Evolutionary conservation across 192 early-diverging fungal genomes (phyloP).

Genomic region (Linnemannia exigua): DNA sequence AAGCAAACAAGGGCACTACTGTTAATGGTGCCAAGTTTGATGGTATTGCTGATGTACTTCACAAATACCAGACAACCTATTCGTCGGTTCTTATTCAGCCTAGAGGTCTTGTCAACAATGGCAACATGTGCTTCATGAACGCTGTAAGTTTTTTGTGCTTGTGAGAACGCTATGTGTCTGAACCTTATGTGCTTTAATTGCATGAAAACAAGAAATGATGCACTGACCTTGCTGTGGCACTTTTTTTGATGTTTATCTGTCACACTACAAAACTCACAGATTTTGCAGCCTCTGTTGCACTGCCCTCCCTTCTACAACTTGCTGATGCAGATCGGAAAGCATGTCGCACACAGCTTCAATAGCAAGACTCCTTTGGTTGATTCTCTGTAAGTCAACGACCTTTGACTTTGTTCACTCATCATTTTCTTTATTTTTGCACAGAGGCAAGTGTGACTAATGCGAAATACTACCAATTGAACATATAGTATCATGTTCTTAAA

Average conservation of each 20-base stretch:
- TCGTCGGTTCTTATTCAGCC: slow-evolving; percentile 72
- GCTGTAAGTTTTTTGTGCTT: slow-evolving; percentile 68
- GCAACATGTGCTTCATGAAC: slow-evolving; percentile 99
- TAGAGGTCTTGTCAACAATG: slow-evolving; percentile 94
- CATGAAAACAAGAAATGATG: not conserved
- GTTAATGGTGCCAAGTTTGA: slow-evolving; percentile 47
- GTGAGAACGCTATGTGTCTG: not conserved
- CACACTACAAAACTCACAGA: slow-evolving; percentile 42
- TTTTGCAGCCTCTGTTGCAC: slow-evolving; percentile 93
- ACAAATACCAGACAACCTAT: slow-evolving; percentile 59
- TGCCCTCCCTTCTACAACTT: slow-evolving; percentile 95
- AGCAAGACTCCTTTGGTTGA: slow-evolving; percentile 86
- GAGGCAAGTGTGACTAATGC: not conserved
- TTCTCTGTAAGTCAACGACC: slow-evolving; percentile 75
- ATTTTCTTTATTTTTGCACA: not conserved
- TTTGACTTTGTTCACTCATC: not conserved
- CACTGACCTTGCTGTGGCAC: not conserved
- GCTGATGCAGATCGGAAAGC: slow-evolving; percentile 73
- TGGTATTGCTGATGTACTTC: slow-evolving; percentile 58
- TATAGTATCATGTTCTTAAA: slow-evolving; percentile 71
- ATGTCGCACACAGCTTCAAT: slow-evolving; percentile 80
- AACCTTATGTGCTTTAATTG: not conserved
- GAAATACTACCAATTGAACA: not conserved
- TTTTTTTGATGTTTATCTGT: slow-evolving; percentile 4
- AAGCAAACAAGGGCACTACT: not conserved